Evolutionary conservation across 2,329 filamentous ascomycete species (phyloP).

Genomic region (Pseudophaeomoniella oleicola): DNA sequence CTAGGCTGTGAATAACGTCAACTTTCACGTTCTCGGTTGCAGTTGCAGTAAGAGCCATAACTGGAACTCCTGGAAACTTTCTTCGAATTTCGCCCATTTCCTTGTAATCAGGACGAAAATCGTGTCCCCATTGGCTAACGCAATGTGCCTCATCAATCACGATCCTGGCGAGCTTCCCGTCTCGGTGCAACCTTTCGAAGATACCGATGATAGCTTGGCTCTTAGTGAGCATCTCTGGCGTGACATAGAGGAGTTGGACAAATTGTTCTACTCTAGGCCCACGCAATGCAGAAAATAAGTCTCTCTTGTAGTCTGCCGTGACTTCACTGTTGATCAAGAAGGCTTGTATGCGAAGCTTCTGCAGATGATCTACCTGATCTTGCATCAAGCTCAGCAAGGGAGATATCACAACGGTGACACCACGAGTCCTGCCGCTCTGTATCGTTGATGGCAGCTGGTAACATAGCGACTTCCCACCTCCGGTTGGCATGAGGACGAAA

Average conservation of each 20-base stretch:
- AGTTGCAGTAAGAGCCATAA: conserved; percentile 92
- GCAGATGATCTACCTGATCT: conserved; percentile 80
- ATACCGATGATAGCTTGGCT: conserved; percentile 53
- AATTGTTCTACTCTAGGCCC: conserved; percentile 55
- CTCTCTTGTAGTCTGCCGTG: conserved; percentile 42
- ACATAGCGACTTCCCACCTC: conserved; percentile 90
- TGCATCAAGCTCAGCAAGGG: conserved; percentile 92
- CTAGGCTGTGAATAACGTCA: conserved; percentile 84
- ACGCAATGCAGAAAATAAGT: conserved; percentile 51
- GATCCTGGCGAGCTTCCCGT: conserved; percentile 65
- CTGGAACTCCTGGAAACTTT: conserved; percentile 62
- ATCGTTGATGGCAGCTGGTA: conserved; percentile 89
- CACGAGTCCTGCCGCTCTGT: conserved; percentile 61
- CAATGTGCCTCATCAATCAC: conserved; percentile 99
- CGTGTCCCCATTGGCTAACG: conserved; percentile 97
- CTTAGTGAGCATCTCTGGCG: conserved; percentile 89
- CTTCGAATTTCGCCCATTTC: conserved; percentile 58
- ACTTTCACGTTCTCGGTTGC: conserved; percentile 85
- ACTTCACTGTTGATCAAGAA: conserved; percentile 70
- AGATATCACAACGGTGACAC: conserved; percentile 89
- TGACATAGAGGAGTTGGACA: conserved; percentile 83
- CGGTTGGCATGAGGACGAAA: conserved; percentile 95
- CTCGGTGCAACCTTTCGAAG: conserved; percentile 53
- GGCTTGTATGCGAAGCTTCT: conserved; percentile 60
- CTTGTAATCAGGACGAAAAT: conserved; percentile 95